Base-by-base conservation (phyloP, 1,139 yeast species). In the Nakaseomyces sp. region DNA sequence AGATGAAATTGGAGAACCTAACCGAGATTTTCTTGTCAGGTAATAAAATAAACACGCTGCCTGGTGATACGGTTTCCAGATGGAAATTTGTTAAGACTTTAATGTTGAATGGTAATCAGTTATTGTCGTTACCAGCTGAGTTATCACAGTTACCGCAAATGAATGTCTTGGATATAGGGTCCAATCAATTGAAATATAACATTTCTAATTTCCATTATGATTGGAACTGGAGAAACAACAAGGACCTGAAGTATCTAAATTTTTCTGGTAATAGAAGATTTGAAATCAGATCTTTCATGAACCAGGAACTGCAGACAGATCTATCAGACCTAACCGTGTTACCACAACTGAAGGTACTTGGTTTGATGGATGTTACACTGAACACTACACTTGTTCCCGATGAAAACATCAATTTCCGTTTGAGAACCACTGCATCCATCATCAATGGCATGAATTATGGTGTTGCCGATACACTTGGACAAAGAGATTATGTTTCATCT, bases 181-280 rank as follows among this genome's bases (percentile, higher is more conserved):
- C 95, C 3, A 93, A 93, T 61, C 84, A 81, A 51, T 70, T 93
- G 61, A 84, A 89, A 57, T 91, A 91, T 64, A 91, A 93, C 55
- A 87, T 91, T 47, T 83, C 93, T 12, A 91, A 91, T 61, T 86
- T 89, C 77, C 94, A 94, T 6, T 89, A 87, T 60, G 98, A 91
- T 62, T 91, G 97, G 97, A 91, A 87, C 63, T 93, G 98, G 98
- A 82, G 84, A 56, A 81, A 80, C 71, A 93, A 91, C 59, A 70
- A 74, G 45, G 79, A 81, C 40, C 71, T 93, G 61, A 77, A 73
- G 53, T 88, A 84, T 56, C 73, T 93, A 60, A 91, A 89, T 61
- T 81, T 93, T 50, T 86, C 96, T 0, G 97, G 97, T 36, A 93
- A 93, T 60, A 82, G 84, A 58, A 73, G 96, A 50, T 78, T 93